phyloP scores from a whole-genome alignment of 495 filamentous ascomycete species.

The Copromyces sp. region DNA sequence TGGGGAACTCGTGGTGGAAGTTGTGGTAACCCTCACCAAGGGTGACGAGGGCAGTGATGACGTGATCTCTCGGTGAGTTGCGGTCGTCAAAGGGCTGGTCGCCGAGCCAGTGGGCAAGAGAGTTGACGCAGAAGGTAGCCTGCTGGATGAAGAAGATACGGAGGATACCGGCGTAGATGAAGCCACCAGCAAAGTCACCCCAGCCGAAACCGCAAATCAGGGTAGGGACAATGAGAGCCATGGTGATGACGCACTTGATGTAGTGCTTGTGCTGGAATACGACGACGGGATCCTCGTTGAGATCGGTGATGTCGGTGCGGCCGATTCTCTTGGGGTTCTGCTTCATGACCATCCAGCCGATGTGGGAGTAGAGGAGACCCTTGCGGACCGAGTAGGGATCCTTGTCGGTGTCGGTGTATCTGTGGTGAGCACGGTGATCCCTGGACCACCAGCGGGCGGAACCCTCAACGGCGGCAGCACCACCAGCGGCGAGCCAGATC shows the following conservation, averaged over 20 bases:
- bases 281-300: constrained; percentile 92
- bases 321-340: constrained; percentile 90
- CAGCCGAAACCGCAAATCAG: constrained; percentile 78
- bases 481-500: constrained; percentile 85
- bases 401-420: constrained; percentile 98
- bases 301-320: constrained; percentile 90
- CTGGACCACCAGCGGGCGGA: constrained; percentile 96
- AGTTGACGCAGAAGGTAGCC: constrained; percentile 99
- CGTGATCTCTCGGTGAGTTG: constrained; percentile 93
- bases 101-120: constrained; percentile 95
- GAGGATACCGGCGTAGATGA: constrained; percentile 90
- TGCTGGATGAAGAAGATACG: constrained; percentile 93
- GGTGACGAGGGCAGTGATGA: constrained; percentile 90
- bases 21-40: constrained; percentile 99
- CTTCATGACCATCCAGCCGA: constrained; percentile 91
- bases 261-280: constrained; percentile 93
- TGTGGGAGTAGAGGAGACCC: constrained; percentile 89
- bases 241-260: constrained; percentile 76
- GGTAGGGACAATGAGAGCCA: constrained; percentile 79
- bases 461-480: constrained; percentile 92
- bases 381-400: constrained; percentile 99
- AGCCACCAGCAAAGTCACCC: constrained; percentile 85
- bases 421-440: constrained; percentile 94
- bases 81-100: constrained; percentile 99
- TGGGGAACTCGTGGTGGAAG: constrained; percentile 99